Evolutionary conservation across 2,329 filamentous ascomycete species (phyloP), one percentile per base, ranked within the genome.

Genomic region (Sporothrix inflata): DNA sequence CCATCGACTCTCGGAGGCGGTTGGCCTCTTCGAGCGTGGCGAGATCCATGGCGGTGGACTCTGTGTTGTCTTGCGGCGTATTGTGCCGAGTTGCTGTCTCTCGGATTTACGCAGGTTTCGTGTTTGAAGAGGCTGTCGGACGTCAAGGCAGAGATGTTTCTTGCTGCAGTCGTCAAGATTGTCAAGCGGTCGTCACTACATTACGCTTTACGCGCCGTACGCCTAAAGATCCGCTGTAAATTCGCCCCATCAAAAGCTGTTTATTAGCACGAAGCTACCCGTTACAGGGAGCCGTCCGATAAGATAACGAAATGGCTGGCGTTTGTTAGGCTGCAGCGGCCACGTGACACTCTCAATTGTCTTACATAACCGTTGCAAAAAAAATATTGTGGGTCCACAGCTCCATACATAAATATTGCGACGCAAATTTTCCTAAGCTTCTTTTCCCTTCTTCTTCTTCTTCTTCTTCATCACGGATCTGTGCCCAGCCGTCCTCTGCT

Each of bases 11-110:
- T 78, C 95, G 94, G 78, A 98, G 91, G 79, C 94, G 92, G 84
- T 98, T 98, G 76, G 93, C 94, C 86, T 98, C 94, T 82, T 97
- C 93, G 79, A 98, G 94, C 38, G 92, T 91, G 60, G 93, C 89
- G 77, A 90, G 85, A 80, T 91, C 89, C 84, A 89, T 89, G 61
- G 76, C 83, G 77, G 65, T 40, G 8, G 19, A 19, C 38, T 47
- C 1, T 27, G 30, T 57, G 60, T 45, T 45, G 38, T 30, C 8
- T 38, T 40, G 60, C 4, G 53, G 19, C n/a, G 11, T 55, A 24
- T 27, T 27, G 60, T 27, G 42, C 7, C 27, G 55, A 65, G 38
- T 4, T 16, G 21, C 12, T 30, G 3, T 60, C 14, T 30, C 2
- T 34, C 14, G 27, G 53, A 24, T 19, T 14, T 19, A 57, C 16